Conservation (phyloP, 1,139 yeast species). For the Saccharomycopsis crataegensis region DNA sequence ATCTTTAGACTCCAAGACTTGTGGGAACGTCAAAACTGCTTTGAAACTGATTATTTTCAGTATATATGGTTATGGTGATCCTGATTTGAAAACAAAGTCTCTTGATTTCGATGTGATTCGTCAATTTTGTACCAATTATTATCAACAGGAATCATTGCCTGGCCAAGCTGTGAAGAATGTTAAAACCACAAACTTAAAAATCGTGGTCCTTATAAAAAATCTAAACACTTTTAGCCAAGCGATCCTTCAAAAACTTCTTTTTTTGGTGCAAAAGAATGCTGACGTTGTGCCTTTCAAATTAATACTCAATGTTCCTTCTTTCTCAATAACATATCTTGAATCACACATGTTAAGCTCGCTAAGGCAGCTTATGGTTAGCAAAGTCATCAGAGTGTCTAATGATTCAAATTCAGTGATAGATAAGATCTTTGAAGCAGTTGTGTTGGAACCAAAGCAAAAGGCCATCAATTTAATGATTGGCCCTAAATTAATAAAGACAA, state of each 20-base stretch:
- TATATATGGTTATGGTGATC: conserved; percentile 21
- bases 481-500: conserved; percentile 3
- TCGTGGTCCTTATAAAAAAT: conserved; percentile 25
- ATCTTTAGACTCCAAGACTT: conserved; percentile 36
- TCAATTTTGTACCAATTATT: conserved; percentile 1
- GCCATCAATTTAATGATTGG: conserved; percentile 1
- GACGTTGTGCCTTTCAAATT: conserved; percentile 24
- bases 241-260: conserved; percentile 21
- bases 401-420: conserved; percentile 20
- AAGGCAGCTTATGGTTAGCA: conserved; percentile 22
- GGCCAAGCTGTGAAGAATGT: conserved; percentile 1
- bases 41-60: conserved; percentile 32
- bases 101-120: conserved; percentile 23
- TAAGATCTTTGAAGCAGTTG: conserved; percentile 22
- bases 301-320: conserved; percentile 23
- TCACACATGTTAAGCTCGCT: conserved; percentile 21
- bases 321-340: conserved; percentile 14
- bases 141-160: not conserved
- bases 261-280: conserved; percentile 20
- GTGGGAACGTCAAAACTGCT: conserved; percentile 36
- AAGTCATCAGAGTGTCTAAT: conserved; percentile 20
- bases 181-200: conserved; percentile 20
- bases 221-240: conserved; percentile 24
- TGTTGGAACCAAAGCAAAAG: conserved; percentile 11
- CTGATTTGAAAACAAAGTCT: conserved; percentile 20